Evolutionary conservation across 148 eudicot genomes (phyloP), one percentile per base, ranked within the genome.

Genomic region (Rhododendron ovatum): DNA sequence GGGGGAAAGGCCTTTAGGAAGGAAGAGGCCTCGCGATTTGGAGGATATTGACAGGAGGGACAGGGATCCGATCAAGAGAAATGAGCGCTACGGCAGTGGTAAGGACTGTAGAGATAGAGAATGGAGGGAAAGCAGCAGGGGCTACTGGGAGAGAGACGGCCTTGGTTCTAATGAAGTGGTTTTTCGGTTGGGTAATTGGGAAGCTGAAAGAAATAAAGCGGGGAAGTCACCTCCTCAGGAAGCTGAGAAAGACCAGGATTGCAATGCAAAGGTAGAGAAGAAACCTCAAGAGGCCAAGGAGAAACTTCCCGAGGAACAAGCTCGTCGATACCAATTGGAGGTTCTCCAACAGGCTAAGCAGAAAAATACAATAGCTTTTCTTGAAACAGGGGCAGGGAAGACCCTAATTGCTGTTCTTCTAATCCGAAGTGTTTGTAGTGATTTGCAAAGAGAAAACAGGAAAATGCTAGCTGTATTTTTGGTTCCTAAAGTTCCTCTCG

Each of bases 381-480:
- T 97, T n/a, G 99, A 97, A 88, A 97, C 99, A 35, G 99, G 99
- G 83, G 99, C 99, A 10, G 99, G 99, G 35, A 97, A 97, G 87
- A 97, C 99, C 10, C 91, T 97, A 43, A 97, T 97, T 85, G 99
- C 99, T 86, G 95, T 95, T 61, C 93, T 97, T 71, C 98, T 97
- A 50, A 94, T 95, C 37, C 94, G 83, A 91, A 94, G 99, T 84
- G 86, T 94, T 59, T 90, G 81, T 84, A 75, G 78, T 86, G 93
- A 90, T 82, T 87, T 97, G 88, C 94, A 89, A 85, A 89, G 82
- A 86, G 92, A 91, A 85, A 92, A 91, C 89, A 95, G 88, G 91
- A 97, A 94, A 88, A 87, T 92, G 91, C 93, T 95, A 28, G 94
- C 99, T 48, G 95, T 97, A 12, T 97, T 97, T 91, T 87, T 97